A percentile compares a stretch with the other conserved stretches of the same genome.
phyloP scores from a whole-genome alignment of 2,329 filamentous ascomycete genomes.

The Triangularia verruculosa region DNA sequence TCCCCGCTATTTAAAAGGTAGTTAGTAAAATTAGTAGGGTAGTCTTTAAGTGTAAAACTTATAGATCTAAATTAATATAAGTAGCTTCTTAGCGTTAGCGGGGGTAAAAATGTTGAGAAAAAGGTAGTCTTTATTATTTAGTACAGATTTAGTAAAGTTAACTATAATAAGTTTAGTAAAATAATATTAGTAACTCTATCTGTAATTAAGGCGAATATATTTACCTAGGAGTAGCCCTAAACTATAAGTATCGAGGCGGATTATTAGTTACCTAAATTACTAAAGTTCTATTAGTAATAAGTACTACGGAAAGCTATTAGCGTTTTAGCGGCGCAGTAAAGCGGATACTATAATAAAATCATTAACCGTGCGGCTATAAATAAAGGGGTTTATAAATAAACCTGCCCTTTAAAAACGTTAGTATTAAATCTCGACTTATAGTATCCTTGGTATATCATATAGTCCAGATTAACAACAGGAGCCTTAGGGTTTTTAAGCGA shows the following conservation, averaged over 20 bases:
- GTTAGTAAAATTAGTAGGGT: neutral
- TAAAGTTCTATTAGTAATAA: neutral
- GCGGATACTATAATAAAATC: conserved; percentile 7
- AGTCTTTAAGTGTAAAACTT: neutral
- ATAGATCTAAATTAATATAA: conserved; percentile 51
- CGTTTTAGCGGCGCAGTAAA: conserved; percentile 20
- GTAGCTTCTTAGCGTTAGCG: conserved; percentile 42
- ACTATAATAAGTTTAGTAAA: neutral
- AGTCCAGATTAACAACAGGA: conserved; percentile 23
- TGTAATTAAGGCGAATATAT: neutral
- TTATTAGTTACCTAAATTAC: conserved; percentile 10
- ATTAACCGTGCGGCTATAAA: too few species aligned
- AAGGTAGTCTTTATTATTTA: conserved; percentile 37
- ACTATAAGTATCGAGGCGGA: conserved; percentile 20
- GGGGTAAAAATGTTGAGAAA: conserved; percentile 45
- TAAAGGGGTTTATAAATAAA: neutral
- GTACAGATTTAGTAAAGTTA: neutral
- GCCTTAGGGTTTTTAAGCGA: neutral
- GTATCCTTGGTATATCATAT: conserved; percentile 22
- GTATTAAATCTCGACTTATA: conserved; percentile 14
- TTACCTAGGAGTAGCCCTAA: conserved; percentile 6
- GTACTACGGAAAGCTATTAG: conserved; percentile 18
- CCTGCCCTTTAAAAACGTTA: conserved; percentile 18
- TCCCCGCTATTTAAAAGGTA: conserved; percentile 23
- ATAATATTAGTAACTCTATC: neutral